Evolutionary conservation across 2,329 filamentous ascomycete genomes (phyloP).

Genomic region (Harringtonia aguacate): DNA sequence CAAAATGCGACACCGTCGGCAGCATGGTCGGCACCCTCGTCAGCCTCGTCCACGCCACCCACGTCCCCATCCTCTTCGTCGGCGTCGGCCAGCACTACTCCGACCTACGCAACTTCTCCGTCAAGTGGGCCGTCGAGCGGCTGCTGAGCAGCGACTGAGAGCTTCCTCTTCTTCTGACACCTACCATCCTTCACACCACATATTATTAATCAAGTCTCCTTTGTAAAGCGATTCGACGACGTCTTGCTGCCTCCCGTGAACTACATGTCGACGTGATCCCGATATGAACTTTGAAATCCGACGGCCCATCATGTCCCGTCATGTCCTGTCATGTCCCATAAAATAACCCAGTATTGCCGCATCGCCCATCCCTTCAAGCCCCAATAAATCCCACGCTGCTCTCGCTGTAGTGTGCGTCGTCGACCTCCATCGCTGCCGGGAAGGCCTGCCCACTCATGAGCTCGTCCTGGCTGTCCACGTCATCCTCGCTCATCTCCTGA

Average conservation of each 20-base stretch:
- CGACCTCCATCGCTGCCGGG: slow-evolving; percentile 1
- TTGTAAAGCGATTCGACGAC: neutral
- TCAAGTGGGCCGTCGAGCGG: slow-evolving; percentile 59
- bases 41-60: slow-evolving; percentile 93
- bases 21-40: slow-evolving; percentile 96
- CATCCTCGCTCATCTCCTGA: slow-evolving; percentile 4
- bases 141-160: slow-evolving; percentile 38
- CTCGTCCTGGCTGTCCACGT: slow-evolving; percentile 3
- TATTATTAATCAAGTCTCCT: neutral
- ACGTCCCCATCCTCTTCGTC: slow-evolving; percentile 90
- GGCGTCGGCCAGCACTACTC: slow-evolving; percentile 63
- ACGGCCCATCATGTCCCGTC: too few species aligned
- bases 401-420: neutral
- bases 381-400: too few species aligned
- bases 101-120: slow-evolving; percentile 57
- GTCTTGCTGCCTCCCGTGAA: neutral
- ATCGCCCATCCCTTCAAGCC: too few species aligned
- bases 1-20: slow-evolving; percentile 97
- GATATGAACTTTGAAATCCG: too few species aligned
- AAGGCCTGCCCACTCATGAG: slow-evolving; percentile 3
- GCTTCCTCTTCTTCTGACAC: neutral
- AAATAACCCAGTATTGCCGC: too few species aligned
- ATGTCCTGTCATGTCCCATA: too few species aligned
- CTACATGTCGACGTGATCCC: too few species aligned
- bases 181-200: neutral